phyloP scores from a whole-genome alignment of 164 flowering plant genomes.

The Taxillus chinensis region DNA sequence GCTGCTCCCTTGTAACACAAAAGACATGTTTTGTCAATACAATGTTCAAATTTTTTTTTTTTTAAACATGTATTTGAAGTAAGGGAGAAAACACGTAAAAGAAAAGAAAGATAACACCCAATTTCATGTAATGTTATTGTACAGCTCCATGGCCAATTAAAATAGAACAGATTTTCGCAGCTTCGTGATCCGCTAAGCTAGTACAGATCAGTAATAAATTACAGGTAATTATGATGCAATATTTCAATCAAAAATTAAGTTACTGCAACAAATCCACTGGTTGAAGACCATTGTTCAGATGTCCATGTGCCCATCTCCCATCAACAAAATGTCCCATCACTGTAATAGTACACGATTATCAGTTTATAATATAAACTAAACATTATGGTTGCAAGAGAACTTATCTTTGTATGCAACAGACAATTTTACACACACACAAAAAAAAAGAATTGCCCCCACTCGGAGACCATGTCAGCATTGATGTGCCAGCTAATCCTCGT shows the following conservation, averaged over 20 bases:
- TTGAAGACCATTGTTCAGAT: constrained; percentile 90
- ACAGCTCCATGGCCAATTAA: too few relatives aligned
- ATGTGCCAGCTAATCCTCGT: constrained; percentile 86
- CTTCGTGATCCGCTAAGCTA: neutral
- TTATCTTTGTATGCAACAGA: constrained; percentile 15
- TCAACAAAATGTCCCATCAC: constrained; percentile 94
- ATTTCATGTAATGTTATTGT: too few relatives aligned
- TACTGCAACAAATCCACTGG: constrained; percentile 85
- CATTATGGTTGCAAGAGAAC: neutral
- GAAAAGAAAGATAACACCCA: too few relatives aligned
- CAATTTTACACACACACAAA: constrained; percentile 85
- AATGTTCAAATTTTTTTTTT: too few relatives aligned
- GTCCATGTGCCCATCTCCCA: constrained; percentile 99
- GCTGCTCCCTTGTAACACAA: constrained; percentile 56
- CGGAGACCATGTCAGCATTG: constrained; percentile 91
- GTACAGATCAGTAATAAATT: neutral
- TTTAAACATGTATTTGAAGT: too few relatives aligned
- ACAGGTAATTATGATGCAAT: neutral
- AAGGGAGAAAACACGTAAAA: too few relatives aligned
- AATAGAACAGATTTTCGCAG: neutral
- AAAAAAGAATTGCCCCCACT: constrained; percentile 86
- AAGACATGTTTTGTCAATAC: neutral
- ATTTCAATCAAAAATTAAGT: constrained; percentile 6
- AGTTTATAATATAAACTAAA: neutral
- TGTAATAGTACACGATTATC: constrained; percentile 20